phyloP scores from a whole-genome alignment of 805 yeast species.

The Candida krabiensis region DNA sequence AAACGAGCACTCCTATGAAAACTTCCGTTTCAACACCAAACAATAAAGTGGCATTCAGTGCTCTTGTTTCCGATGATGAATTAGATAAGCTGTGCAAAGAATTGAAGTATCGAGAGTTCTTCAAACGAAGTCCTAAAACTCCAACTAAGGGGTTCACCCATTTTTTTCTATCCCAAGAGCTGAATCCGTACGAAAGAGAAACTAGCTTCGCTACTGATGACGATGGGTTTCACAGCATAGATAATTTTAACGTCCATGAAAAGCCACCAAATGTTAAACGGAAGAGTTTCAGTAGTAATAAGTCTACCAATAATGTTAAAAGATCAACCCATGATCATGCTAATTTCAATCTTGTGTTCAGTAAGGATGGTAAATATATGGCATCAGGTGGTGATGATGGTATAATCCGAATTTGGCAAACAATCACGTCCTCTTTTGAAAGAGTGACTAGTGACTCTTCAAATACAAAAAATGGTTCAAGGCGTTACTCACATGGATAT shows the following conservation, averaged over 20 bases:
- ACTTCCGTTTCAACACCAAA: neutral
- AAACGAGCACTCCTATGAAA: constrained; percentile 6
- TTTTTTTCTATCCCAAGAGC: constrained; percentile 66
- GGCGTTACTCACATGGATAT: neutral
- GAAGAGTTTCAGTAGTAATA: neutral
- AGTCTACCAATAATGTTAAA: neutral
- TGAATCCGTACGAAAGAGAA: constrained; percentile 30
- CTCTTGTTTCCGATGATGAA: constrained; percentile 29
- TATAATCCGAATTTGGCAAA: constrained; percentile 73
- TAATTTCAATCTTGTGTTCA: constrained; percentile 73
- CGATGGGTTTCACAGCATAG: constrained; percentile 7
- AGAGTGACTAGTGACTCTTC: constrained; percentile 36
- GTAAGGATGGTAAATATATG: constrained; percentile 75
- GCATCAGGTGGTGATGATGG: constrained; percentile 85
- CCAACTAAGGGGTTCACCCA: constrained; percentile 49
- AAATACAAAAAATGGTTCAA: constrained; percentile 1
- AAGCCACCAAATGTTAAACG: constrained; percentile 7
- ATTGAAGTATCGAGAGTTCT: constrained; percentile 57
- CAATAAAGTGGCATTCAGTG: constrained; percentile 4
- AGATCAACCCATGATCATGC: constrained; percentile 39
- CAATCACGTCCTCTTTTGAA: constrained; percentile 69
- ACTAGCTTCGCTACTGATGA: constrained; percentile 3
- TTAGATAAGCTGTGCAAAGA: constrained; percentile 42
- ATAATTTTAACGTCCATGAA: constrained; percentile 7
- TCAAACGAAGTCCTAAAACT: constrained; percentile 43